A percentile compares a stretch with the other conserved stretches of the same genome.
These are phyloP conservation scores for Mycena pura DNA, from an alignment of 768 basidiomycete species.

Conservation along the genomic window DNA sequence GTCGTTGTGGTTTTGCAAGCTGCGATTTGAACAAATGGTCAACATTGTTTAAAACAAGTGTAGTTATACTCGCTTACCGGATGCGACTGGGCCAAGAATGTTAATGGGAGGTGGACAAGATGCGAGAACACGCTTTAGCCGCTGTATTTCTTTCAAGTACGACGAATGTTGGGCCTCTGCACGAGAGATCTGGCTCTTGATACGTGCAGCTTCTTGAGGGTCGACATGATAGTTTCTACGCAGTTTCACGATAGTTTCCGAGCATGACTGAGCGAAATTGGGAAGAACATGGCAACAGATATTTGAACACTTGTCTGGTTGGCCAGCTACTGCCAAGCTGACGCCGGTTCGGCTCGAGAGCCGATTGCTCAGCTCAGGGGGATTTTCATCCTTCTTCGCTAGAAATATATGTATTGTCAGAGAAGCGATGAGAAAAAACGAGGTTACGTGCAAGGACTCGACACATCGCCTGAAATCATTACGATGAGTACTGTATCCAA, in stretches of 20 bases:
- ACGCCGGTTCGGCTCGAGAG: no score
- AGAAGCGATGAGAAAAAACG: no score
- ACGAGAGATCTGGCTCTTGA: background rate
- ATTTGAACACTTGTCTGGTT: conserved; percentile 1
- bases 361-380: no score
- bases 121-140: conserved; percentile 4
- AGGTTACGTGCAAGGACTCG: no score
- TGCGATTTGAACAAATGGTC: background rate
- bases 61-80: background rate
- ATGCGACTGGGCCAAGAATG: background rate
- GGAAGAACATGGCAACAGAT: conserved; percentile 5
- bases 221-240: background rate
- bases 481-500: no score
- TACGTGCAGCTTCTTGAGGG: background rate
- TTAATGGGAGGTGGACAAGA: conserved; percentile 12
- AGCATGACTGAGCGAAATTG: background rate
- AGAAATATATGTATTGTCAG: no score
- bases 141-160: conserved; percentile 9
- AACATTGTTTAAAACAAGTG: background rate
- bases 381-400: background rate
- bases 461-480: no score
- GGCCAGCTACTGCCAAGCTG: background rate
- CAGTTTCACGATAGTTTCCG: background rate
- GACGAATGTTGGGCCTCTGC: background rate
- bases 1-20: background rate